Conservation (phyloP, 2,329 filamentous ascomycete species). For the Trichoderma harzianum region DNA sequence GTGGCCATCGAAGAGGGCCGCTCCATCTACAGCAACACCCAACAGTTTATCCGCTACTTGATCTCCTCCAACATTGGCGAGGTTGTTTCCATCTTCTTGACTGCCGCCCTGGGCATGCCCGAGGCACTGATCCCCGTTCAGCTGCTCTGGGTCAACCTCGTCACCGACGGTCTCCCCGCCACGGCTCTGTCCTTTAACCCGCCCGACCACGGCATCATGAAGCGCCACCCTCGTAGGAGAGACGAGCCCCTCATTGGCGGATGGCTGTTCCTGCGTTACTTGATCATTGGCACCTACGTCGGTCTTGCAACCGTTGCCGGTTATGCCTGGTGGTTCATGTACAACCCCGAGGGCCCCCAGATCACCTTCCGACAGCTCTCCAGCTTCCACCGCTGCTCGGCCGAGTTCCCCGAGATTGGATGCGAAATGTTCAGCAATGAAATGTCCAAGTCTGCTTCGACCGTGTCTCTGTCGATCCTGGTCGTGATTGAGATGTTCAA, state of each 20-base stretch:
- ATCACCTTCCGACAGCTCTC: conserved; percentile 86
- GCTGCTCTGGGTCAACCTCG: conserved; percentile 96
- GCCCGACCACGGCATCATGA: conserved; percentile 98
- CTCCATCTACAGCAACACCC: conserved; percentile 99
- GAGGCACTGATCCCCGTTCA: conserved; percentile 96
- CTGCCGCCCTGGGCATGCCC: conserved; percentile 92
- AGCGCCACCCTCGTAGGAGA: conserved; percentile 81
- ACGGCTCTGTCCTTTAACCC: conserved; percentile 98
- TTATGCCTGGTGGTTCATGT: conserved; percentile 99
- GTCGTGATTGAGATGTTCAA: conserved; percentile 99
- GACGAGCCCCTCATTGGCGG: conserved; percentile 90
- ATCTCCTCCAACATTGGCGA: conserved; percentile 99
- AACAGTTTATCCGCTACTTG: conserved; percentile 98
- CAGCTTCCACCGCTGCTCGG: conserved; percentile 89
- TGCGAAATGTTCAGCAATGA: conserved; percentile 89
- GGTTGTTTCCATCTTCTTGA: conserved; percentile 98
- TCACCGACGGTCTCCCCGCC: conserved; percentile 93
- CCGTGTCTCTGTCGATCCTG: conserved; percentile 84
- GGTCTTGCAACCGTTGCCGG: conserved; percentile 92
- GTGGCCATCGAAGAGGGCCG: conserved; percentile 94
- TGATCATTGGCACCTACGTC: conserved; percentile 94
- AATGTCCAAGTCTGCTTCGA: conserved; percentile 85
- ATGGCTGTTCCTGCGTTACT: conserved; percentile 96
- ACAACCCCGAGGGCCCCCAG: conserved; percentile 82
- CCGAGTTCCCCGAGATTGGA: conserved; percentile 82